Conservation (phyloP, 257 asterid genomes). For the Misopates orontium region DNA sequence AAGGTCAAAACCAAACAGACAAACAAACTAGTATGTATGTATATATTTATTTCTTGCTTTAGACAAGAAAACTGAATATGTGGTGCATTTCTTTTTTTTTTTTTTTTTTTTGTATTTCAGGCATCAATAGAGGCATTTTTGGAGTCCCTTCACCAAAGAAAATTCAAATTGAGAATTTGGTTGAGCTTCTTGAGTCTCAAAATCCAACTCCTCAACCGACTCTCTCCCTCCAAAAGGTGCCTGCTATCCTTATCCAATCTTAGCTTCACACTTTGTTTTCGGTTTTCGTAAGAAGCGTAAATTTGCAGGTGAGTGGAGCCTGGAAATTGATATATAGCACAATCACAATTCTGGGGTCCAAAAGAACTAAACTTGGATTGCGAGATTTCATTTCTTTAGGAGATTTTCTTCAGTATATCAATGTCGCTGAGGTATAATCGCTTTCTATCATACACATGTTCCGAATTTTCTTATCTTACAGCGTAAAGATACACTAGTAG, state of each 20-base stretch:
- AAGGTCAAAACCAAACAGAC: conserved; percentile 40
- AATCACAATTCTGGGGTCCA: conserved; percentile 77
- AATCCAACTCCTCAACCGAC: conserved; percentile 86
- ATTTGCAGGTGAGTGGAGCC: conserved; percentile 63
- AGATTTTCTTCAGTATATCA: conserved; percentile 64
- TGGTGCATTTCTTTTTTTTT: too few species aligned
- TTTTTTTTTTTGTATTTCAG: conserved; percentile 32
- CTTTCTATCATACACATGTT: too few species aligned
- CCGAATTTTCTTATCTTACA: too few species aligned
- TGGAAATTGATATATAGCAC: conserved; percentile 93
- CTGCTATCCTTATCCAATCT: too few species aligned
- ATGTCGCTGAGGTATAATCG: conserved; percentile 63
- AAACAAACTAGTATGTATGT: not conserved
- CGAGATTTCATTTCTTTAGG: conserved; percentile 80
- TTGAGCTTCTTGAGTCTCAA: conserved; percentile 63
- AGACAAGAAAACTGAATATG: not conserved
- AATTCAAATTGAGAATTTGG: conserved; percentile 56
- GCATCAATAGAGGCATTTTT: conserved; percentile 84
- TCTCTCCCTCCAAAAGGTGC: conserved; percentile 65
- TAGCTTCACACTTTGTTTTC: too few species aligned
- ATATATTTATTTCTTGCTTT: not conserved
- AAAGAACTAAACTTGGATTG: conserved; percentile 86
- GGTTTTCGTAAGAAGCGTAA: not conserved
- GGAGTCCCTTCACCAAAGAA: conserved; percentile 66
- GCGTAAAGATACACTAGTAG: too few species aligned